These are phyloP conservation scores for Kwoniella europaea DNA, from an alignment of 768 basidiomycete species.

Conservation along the genomic window DNA sequence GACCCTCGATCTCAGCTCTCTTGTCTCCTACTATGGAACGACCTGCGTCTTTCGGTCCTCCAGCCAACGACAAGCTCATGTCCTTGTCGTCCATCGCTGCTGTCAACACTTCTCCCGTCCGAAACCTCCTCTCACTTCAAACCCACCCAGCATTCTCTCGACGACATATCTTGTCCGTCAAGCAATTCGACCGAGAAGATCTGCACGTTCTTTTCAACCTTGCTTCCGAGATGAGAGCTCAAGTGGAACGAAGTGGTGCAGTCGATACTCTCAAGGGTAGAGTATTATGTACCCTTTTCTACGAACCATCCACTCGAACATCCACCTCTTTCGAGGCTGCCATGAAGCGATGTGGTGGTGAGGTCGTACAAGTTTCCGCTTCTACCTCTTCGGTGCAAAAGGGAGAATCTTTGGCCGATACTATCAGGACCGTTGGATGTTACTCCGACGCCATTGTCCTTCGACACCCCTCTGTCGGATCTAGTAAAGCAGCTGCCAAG, in stretches of 20 bases:
- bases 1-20: slow-evolving; percentile 44
- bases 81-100: slow-evolving; percentile 53
- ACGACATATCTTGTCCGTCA: slow-evolving; percentile 90
- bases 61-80: slow-evolving; percentile 39
- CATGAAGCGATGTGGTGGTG: slow-evolving; percentile 97
- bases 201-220: slow-evolving; percentile 91
- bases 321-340: slow-evolving; percentile 96
- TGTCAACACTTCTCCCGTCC: slow-evolving; percentile 51
- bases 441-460: slow-evolving; percentile 94
- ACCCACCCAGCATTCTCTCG: slow-evolving; percentile 88
- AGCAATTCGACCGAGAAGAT: slow-evolving; percentile 86
- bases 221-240: slow-evolving; percentile 94
- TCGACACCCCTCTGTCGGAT: slow-evolving; percentile 91
- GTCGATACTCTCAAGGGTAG: slow-evolving; percentile 89
- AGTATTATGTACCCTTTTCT: slow-evolving; percentile 89
- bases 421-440: slow-evolving; percentile 89
- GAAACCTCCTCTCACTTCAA: slow-evolving; percentile 62
- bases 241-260: slow-evolving; percentile 86
- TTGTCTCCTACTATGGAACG: slow-evolving; percentile 30
- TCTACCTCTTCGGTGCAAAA: slow-evolving; percentile 88
- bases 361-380: slow-evolving; percentile 82
- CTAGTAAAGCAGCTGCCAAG: slow-evolving; percentile 93
- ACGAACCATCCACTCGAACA: slow-evolving; percentile 95
- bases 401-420: slow-evolving; percentile 91
- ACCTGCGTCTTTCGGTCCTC: slow-evolving; percentile 22